Percentiles rank a stretch among this genome's conserved stretches.
Evolutionary conservation across 2,329 filamentous ascomycete genomes (phyloP).

Genomic region (Sporothrix phasma): DNA sequence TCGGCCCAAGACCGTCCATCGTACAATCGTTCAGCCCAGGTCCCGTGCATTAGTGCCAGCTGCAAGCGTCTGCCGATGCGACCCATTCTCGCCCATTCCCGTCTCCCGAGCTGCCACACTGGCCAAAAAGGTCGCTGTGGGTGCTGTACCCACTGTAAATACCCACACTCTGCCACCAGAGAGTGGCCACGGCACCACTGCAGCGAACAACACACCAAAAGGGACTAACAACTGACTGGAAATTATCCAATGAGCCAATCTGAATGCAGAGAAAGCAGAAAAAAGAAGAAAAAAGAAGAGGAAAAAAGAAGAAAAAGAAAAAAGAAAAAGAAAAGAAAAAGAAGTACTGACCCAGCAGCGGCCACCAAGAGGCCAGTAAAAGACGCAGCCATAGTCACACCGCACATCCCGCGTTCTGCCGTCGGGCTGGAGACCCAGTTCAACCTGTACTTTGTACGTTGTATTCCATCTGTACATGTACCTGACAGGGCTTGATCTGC

Average conservation of each 20-base stretch:
- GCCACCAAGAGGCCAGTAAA: too few species aligned
- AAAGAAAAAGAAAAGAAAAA: too few species aligned
- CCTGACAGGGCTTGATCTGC: constrained; percentile 2
- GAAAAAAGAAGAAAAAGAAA: neutral
- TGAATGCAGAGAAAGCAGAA: neutral
- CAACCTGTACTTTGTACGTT: neutral
- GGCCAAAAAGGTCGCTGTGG: neutral
- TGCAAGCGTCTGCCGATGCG: neutral
- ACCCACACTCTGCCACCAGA: neutral
- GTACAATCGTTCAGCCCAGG: neutral
- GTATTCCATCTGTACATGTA: too few species aligned
- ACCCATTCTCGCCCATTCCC: constrained; percentile 1
- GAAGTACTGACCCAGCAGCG: neutral
- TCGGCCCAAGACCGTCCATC: neutral
- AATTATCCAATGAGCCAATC: neutral
- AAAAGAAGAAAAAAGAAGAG: neutral
- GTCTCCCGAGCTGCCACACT: constrained; percentile 6
- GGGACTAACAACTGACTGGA: neutral
- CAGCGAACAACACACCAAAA: neutral
- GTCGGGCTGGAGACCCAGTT: neutral
- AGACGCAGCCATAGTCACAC: neutral
- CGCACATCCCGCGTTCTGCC: neutral
- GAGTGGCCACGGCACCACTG: neutral
- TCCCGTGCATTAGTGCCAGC: neutral
- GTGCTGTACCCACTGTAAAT: neutral